These are phyloP conservation scores for Xylaria sp. DNA, from an alignment of 2,329 filamentous ascomycete species.

Conservation along the genomic window DNA sequence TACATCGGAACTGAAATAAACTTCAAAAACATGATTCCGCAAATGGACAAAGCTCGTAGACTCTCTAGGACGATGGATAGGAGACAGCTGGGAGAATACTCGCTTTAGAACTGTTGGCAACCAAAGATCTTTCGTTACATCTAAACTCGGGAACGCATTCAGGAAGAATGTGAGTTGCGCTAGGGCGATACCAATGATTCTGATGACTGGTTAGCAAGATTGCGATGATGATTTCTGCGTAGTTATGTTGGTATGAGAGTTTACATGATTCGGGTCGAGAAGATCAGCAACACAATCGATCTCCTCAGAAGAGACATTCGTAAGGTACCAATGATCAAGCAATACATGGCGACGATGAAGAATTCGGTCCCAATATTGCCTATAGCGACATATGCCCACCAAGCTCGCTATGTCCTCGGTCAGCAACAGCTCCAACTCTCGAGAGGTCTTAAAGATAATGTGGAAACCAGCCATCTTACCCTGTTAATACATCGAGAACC, in stretches of 20 bases:
- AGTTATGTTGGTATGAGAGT: no score
- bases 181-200: constrained; percentile 22
- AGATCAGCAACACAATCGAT: constrained; percentile 19
- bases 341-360: constrained; percentile 26
- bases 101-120: constrained; percentile 24
- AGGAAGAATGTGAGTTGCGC: constrained; percentile 26
- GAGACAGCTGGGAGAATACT: neutral
- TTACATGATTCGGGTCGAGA: constrained; percentile 28
- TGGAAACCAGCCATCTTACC: constrained; percentile 5
- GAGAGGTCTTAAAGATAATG: no score
- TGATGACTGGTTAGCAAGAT: constrained; percentile 1
- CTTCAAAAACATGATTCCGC: neutral
- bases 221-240: neutral
- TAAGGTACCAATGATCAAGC: constrained; percentile 23
- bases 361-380: constrained; percentile 28
- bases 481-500: constrained; percentile 27
- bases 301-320: constrained; percentile 21
- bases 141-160: constrained; percentile 10
- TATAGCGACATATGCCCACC: constrained; percentile 25
- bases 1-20: neutral
- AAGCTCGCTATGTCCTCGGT: constrained; percentile 18
- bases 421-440: neutral
- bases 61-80: neutral
- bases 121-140: constrained; percentile 22
- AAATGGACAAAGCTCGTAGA: neutral